A percentile compares a stretch with the other conserved stretches of the same genome.
These are phyloP conservation scores for Leccinum aurantiacum DNA, from an alignment of 768 basidiomycete genomes.

Conservation along the genomic window DNA sequence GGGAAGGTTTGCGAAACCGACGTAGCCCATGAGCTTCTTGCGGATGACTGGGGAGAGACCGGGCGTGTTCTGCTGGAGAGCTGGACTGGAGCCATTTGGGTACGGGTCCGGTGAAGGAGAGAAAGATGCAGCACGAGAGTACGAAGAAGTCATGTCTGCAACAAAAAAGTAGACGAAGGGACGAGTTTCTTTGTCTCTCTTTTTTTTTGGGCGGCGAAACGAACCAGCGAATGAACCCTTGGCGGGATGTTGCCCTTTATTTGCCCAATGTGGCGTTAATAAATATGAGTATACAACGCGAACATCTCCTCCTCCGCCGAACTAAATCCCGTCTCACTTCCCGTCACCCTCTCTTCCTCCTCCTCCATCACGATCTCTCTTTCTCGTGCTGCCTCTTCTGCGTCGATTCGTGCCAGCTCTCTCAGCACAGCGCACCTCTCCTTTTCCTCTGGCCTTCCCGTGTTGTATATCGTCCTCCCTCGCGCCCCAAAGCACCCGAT, in stretches of 20 bases:
- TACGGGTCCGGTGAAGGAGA: slow-evolving; percentile 53
- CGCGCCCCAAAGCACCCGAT: slow-evolving; percentile 9
- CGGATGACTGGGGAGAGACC: slow-evolving; percentile 50
- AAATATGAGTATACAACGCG: slow-evolving; percentile 38
- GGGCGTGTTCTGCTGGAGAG: slow-evolving; percentile 41
- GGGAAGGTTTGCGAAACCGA: slow-evolving; percentile 96
- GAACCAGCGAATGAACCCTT: slow-evolving; percentile 27
- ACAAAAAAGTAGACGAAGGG: slow-evolving; percentile 22
- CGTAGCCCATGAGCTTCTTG: slow-evolving; percentile 95
- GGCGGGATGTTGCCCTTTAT: slow-evolving; percentile 33
- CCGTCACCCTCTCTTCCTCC: background rate
- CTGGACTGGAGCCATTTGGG: slow-evolving; percentile 64
- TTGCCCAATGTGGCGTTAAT: slow-evolving; percentile 35
- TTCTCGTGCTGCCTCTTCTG: slow-evolving; percentile 16
- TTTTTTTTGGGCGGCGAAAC: slow-evolving; percentile 51
- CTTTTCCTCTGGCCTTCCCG: background rate
- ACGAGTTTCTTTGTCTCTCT: slow-evolving; percentile 42
- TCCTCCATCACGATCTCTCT: background rate
- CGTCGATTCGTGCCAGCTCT: slow-evolving; percentile 22
- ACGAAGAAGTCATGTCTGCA: slow-evolving; percentile 72
- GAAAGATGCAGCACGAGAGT: slow-evolving; percentile 60
- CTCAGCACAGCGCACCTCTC: background rate
- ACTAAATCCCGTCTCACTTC: background rate
- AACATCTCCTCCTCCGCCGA: slow-evolving; percentile 33
- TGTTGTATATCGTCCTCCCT: slow-evolving; percentile 34